These are phyloP conservation scores for Eutrema salsugineum DNA, from an alignment of 441 rosid genomes.

Conservation along the genomic window DNA sequence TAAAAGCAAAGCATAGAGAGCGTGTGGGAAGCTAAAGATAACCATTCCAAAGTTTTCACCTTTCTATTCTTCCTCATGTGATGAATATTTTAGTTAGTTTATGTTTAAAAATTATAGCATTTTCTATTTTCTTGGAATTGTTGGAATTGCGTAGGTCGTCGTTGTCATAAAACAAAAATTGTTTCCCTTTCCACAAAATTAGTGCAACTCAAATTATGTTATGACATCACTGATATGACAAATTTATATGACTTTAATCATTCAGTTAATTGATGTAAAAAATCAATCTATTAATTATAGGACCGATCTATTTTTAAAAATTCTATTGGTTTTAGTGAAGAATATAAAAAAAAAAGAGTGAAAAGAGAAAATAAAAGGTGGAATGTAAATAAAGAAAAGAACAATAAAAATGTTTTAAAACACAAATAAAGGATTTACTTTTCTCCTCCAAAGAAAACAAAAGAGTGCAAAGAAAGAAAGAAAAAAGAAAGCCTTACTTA, in stretches of 20 bases:
- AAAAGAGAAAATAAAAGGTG: constrained; percentile 14
- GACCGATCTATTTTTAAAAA: not conserved
- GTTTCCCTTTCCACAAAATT: not conserved
- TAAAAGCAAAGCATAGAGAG: constrained; percentile 27
- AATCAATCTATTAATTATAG: not conserved
- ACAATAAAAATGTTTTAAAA: constrained; percentile 10
- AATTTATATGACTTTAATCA: not conserved
- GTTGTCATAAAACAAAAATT: not conserved
- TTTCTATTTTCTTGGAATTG: not conserved
- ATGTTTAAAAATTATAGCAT: not conserved
- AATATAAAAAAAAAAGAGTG: not conserved
- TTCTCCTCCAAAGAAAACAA: constrained; percentile 30
- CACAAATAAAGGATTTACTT: constrained; percentile 28
- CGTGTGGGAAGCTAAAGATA: constrained; percentile 31
- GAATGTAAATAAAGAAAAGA: constrained; percentile 21
- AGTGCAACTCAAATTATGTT: not conserved
- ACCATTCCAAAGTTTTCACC: constrained; percentile 40
- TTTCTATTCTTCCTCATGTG: constrained; percentile 33
- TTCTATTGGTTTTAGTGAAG: not conserved
- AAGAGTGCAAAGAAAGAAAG: constrained; percentile 16
- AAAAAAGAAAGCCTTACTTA: constrained; percentile 37
- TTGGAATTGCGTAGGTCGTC: not conserved
- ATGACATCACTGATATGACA: not conserved
- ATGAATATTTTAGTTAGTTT: constrained; percentile 7
- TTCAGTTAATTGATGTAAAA: too few relatives aligned